Conservation (phyloP, 202 grass and related monocot species). For the Panicum virgatum region DNA sequence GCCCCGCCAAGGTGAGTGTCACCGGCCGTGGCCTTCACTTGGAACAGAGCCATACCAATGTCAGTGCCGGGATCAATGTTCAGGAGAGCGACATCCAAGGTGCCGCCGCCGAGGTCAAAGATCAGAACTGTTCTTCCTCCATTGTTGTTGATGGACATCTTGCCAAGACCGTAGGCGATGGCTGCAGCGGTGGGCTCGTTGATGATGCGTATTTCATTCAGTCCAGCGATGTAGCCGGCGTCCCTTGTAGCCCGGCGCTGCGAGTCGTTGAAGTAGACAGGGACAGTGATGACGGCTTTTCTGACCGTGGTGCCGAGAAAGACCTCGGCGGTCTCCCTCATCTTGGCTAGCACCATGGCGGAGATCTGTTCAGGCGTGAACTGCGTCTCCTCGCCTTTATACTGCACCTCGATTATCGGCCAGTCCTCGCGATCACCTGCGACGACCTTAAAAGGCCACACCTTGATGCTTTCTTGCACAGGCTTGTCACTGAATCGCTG, state of each 20-base stretch:
- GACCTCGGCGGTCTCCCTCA: neutral
- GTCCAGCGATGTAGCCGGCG: neutral
- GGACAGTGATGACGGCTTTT: neutral
- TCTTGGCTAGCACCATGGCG: too few relatives aligned
- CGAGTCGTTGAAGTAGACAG: neutral
- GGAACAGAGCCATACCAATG: slow-evolving; percentile 22
- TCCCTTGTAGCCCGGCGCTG: neutral
- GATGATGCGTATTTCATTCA: slow-evolving; percentile 67
- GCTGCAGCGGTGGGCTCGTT: slow-evolving; percentile 87
- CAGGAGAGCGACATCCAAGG: slow-evolving; percentile 44
- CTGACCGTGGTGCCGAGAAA: neutral
- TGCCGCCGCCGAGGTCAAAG: too few relatives aligned
- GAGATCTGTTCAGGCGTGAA: slow-evolving; percentile 40
- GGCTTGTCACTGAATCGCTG: neutral
- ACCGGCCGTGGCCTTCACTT: slow-evolving; percentile 53
- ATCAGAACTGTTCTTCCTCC: neutral
- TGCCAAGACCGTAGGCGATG: slow-evolving; percentile 73
- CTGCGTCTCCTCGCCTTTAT: neutral
- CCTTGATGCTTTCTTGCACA: neutral
- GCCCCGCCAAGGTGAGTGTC: slow-evolving; percentile 56
- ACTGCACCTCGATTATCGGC: neutral
- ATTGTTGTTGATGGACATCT: slow-evolving; percentile 39
- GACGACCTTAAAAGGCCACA: neutral
- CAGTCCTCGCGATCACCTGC: neutral
- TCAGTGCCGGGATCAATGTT: slow-evolving; percentile 37